A percentile compares a stretch with the other conserved stretches of the same genome.
Evolutionary conservation across 306 rosid species (phyloP).

Genomic region (Ochetophila trinervis): DNA sequence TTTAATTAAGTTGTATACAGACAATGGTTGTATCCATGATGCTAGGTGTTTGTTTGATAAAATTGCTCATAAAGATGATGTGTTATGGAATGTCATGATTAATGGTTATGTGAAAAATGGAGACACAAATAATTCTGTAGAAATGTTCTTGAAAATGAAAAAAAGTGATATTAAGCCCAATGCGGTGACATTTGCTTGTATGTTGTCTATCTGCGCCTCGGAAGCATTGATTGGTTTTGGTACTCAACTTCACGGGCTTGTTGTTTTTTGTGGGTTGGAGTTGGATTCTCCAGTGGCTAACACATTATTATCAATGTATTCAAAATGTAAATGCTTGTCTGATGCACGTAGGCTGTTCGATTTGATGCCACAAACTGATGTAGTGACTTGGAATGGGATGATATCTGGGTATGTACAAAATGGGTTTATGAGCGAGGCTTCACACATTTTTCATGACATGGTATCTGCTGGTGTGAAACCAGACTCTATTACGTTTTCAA

Average conservation of each 20-base stretch:
- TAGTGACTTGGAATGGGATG: conserved; percentile 73
- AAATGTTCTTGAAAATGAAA: conserved; percentile 49
- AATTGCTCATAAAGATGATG: conserved; percentile 45
- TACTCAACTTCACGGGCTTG: conserved; percentile 63
- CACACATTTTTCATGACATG: conserved; percentile 48
- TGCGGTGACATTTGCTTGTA: conserved; percentile 50
- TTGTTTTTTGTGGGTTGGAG: conserved; percentile 44
- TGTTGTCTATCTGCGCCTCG: conserved; percentile 45
- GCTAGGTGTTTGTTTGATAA: conserved; percentile 57
- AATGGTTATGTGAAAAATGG: conserved; percentile 52
- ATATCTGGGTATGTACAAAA: conserved; percentile 69
- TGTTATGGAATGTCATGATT: conserved; percentile 75
- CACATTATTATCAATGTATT: conserved; percentile 59
- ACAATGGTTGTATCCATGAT: conserved; percentile 47
- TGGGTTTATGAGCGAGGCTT: conserved; percentile 53
- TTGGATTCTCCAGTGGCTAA: conserved; percentile 56
- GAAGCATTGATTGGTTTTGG: conserved; percentile 44
- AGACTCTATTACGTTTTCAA: conserved; percentile 61
- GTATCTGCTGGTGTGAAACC: conserved; percentile 54
- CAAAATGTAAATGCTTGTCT: conserved; percentile 49
- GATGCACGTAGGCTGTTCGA: conserved; percentile 49
- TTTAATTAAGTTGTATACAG: conserved; percentile 59
- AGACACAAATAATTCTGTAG: conserved; percentile 38
- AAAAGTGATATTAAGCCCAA: conserved; percentile 30
- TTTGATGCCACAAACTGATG: conserved; percentile 48